Conservation (phyloP, 192 early-diverging fungal genomes). For the Funneliformis geosporum region DNA sequence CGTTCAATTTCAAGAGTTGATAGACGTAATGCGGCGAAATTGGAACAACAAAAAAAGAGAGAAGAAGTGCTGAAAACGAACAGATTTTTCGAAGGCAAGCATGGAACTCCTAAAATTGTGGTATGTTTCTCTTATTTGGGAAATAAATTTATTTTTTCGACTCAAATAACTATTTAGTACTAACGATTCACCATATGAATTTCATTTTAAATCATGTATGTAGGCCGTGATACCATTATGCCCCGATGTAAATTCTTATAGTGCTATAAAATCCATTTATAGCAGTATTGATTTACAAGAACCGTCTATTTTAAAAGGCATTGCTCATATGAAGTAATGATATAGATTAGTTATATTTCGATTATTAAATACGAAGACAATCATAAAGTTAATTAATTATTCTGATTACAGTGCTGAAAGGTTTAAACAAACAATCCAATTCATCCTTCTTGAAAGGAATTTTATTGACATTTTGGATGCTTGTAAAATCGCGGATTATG, state of each 20-base stretch:
- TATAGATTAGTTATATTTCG: not conserved
- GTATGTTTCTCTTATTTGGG: constrained; percentile 36
- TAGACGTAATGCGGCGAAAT: constrained; percentile 77
- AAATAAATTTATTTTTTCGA: not conserved
- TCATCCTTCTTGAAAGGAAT: constrained; percentile 76
- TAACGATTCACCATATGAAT: too few species aligned
- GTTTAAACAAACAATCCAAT: constrained; percentile 90
- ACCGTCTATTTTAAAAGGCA: constrained; percentile 34
- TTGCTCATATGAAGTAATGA: constrained; percentile 39
- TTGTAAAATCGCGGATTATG: constrained; percentile 89
- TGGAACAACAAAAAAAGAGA: constrained; percentile 82
- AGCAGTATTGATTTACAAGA: constrained; percentile 45
- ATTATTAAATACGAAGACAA: not conserved
- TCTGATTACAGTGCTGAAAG: constrained; percentile 58
- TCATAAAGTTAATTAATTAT: not conserved
- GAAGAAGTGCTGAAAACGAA: constrained; percentile 66
- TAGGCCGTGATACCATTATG: constrained; percentile 87
- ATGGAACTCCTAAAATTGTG: constrained; percentile 87
- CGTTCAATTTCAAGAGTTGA: constrained; percentile 64
- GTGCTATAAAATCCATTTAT: constrained; percentile 56
- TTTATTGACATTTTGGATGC: constrained; percentile 86
- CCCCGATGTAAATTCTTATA: constrained; percentile 62
- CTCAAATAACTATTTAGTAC: too few species aligned
- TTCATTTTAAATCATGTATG: too few species aligned
- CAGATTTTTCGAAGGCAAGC: constrained; percentile 81